These are phyloP conservation scores for Aspergillus pseudotamarii DNA, from an alignment of 2,329 filamentous ascomycete genomes.

Conservation along the genomic window DNA sequence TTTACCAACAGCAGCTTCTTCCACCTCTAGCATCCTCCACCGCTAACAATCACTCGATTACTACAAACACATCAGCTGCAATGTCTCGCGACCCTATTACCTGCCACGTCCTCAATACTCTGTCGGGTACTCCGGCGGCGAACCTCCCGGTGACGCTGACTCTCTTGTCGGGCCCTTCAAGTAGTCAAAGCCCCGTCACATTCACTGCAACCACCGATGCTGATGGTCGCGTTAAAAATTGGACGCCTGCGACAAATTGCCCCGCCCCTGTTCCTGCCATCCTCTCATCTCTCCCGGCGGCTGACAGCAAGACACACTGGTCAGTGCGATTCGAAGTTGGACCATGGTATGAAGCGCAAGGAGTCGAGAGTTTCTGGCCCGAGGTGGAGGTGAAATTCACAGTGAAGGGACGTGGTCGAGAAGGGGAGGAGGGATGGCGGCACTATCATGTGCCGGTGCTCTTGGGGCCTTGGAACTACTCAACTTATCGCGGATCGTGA, in stretches of 20 bases:
- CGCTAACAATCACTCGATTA: constrained; percentile 12
- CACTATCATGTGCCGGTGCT: constrained; percentile 57
- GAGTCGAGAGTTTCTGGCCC: constrained; percentile 54
- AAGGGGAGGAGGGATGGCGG: constrained; percentile 46
- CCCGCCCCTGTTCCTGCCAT: constrained; percentile 30
- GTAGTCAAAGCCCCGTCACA: constrained; percentile 27
- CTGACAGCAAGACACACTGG: constrained; percentile 48
- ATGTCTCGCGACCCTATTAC: constrained; percentile 52
- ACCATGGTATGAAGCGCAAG: constrained; percentile 50
- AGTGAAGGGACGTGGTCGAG: constrained; percentile 46
- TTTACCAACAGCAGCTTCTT: constrained; percentile 37
- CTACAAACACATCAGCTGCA: constrained; percentile 17
- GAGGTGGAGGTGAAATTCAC: constrained; percentile 55
- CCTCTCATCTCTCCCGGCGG: constrained; percentile 37
- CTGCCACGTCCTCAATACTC: constrained; percentile 54
- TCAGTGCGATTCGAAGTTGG: constrained; percentile 50
- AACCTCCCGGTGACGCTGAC: constrained; percentile 54
- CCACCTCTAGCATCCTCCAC: constrained; percentile 11
- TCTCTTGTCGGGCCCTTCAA: constrained; percentile 51
- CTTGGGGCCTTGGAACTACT: constrained; percentile 54
- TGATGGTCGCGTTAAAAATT: constrained; percentile 51
- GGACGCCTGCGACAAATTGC: constrained; percentile 34
- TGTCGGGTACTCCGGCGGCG: constrained; percentile 48
- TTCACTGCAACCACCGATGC: constrained; percentile 47
- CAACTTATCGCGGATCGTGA: constrained; percentile 54